Evolutionary conservation across 257 asterid genomes (phyloP).

Genomic region (Ilex aquifolium): DNA sequence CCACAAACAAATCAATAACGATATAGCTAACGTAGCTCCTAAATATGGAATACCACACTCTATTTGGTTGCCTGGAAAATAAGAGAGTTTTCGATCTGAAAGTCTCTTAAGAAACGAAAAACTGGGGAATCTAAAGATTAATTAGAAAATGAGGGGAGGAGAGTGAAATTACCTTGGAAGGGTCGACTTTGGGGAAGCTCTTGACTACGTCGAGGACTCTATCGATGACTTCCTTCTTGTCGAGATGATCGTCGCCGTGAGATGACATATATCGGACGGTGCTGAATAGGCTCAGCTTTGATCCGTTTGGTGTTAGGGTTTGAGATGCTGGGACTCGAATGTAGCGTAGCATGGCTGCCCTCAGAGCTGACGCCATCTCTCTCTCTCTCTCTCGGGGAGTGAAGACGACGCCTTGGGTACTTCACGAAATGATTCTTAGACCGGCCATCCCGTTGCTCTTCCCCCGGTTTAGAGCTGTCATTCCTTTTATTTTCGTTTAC

Average conservation of each 20-base stretch:
- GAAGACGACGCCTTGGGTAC: too few relatives aligned
- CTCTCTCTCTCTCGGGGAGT: neutral
- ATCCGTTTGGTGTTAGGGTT: constrained; percentile 29
- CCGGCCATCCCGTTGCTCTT: too few relatives aligned
- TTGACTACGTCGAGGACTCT: constrained; percentile 78
- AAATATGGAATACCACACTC: too few relatives aligned
- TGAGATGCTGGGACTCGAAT: constrained; percentile 42
- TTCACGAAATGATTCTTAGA: too few relatives aligned
- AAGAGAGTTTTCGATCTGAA: too few relatives aligned
- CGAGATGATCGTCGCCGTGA: constrained; percentile 79
- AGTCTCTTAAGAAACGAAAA: too few relatives aligned
- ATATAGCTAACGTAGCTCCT: too few relatives aligned
- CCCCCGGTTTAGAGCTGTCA: too few relatives aligned
- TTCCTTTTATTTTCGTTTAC: too few relatives aligned
- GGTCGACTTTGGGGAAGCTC: constrained; percentile 87
- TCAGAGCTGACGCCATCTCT: constrained; percentile 72
- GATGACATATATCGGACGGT: constrained; percentile 78
- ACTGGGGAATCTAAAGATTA: neutral
- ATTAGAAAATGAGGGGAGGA: neutral
- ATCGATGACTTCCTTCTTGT: constrained; percentile 47
- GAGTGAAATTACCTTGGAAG: constrained; percentile 54
- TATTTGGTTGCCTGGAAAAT: too few relatives aligned
- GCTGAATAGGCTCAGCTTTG: constrained; percentile 18
- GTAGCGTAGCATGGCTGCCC: constrained; percentile 66
- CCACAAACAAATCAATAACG: too few relatives aligned